Evolutionary conservation across 2,329 filamentous ascomycete species (phyloP), one percentile per base, ranked within the genome.

Genomic region (Acrocalymma vagum): DNA sequence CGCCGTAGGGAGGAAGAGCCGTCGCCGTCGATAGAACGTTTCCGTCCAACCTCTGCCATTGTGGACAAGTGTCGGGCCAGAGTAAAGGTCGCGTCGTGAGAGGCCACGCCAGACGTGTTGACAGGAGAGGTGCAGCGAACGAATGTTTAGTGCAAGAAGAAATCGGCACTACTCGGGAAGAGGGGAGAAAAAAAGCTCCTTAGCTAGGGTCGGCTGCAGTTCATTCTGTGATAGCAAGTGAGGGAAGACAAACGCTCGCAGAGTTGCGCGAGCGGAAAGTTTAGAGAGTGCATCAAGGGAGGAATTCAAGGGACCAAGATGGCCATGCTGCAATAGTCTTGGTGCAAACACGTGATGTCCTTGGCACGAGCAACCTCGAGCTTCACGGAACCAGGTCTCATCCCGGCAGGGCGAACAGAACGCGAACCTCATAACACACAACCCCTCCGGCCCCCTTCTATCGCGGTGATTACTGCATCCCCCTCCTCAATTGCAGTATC

Each of bases 21-120:
- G 6, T 65, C 65, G 51, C 54, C 55, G 10, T 65, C 63, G 29
- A 62, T 53, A 22, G 56, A 45, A 42, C 53, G 64, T 40, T 69
- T 69, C 46, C 52, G 60, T 31, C 41, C 39, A 39, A 66, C 48
- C 13, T 65, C 63, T 9, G 65, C 62, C 67, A 70, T 70, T 48
- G 45, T 42, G 42, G 42, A 27, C 10, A 22, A 18, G 18, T 34
- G 41, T 34, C 29, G 40, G 33, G 44, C 34, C 15, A 16, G 31
- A 7, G 15, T 13, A 29, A 20, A 37, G 34, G 11, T 29, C 26
- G 26, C 31, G 38, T 26, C 20, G 41, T 21, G 29, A 29, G 24
- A 35, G n/a, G n/a, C n/a, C n/a, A 33, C 23, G 22, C 20, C 10
- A 31, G 29, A 37, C 22, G 30, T 34, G 39, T 30, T 28, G 38